Evolutionary conservation across 305 asterid species (phyloP).

Genomic region (Fraxinus angustifolia): DNA sequence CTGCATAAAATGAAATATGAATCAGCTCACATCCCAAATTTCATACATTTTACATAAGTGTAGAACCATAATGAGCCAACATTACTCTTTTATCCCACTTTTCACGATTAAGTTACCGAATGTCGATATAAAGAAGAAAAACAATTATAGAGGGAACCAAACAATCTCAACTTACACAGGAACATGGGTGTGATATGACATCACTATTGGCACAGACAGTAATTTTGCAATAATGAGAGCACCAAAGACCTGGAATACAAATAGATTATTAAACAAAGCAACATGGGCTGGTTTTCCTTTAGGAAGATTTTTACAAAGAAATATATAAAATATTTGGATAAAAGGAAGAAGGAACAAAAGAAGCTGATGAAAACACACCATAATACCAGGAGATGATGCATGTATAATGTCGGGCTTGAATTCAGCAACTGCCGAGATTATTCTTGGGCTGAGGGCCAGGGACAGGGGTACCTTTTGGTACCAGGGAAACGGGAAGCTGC

Average conservation of each 20-base stretch:
- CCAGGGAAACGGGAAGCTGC: conserved; percentile 93
- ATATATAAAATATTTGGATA: conserved; percentile 1
- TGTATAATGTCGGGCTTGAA: conserved; percentile 99
- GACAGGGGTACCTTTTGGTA: conserved; percentile 90
- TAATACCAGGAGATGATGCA: conserved; percentile 96
- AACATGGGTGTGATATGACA: conserved; percentile 98
- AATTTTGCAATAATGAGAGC: conserved; percentile 86
- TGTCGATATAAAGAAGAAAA: conserved; percentile 4
- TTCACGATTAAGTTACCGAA: background rate
- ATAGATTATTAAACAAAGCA: conserved; percentile 9
- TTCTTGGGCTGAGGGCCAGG: conserved; percentile 97
- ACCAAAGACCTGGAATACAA: conserved; percentile 69
- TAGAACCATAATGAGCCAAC: background rate
- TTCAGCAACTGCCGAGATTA: conserved; percentile 78
- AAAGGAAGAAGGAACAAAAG: background rate
- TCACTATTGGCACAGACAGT: conserved; percentile 75
- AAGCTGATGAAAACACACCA: conserved; percentile 47
- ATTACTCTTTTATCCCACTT: background rate
- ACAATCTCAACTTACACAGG: conserved; percentile 72
- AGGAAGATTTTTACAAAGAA: background rate
- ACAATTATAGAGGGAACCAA: background rate
- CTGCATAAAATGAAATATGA: conserved; percentile 40
- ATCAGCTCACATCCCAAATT: conserved; percentile 27
- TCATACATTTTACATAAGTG: background rate
- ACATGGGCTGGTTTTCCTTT: background rate